phyloP scores from a whole-genome alignment of 345 rosid genomes.

The Hirschfeldia incana region DNA sequence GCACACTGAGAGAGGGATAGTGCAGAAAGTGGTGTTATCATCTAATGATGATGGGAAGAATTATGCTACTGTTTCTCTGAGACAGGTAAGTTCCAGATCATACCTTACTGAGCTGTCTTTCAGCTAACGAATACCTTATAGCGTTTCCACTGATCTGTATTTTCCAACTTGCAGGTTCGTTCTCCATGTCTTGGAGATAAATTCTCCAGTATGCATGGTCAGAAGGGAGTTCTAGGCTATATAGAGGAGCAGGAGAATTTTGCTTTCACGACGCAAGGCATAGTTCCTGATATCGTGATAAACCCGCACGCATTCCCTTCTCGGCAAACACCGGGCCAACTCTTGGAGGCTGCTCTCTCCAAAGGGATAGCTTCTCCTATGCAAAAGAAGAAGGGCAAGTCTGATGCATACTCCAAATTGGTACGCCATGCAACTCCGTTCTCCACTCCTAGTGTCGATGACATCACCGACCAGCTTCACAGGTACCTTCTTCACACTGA shows the following conservation, averaged over 20 bases:
- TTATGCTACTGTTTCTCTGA: conserved; percentile 77
- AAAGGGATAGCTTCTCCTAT: conserved; percentile 79
- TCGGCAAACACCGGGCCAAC: conserved; percentile 91
- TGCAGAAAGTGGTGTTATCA: conserved; percentile 82
- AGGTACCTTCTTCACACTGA: conserved; percentile 45
- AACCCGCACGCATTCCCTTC: conserved; percentile 96
- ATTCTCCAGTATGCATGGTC: conserved; percentile 98
- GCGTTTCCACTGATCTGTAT: conserved; percentile 15
- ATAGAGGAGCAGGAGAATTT: conserved; percentile 89
- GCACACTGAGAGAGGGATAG: conserved; percentile 92
- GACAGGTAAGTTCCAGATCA: conserved; percentile 60
- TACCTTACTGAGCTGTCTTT: conserved; percentile 14
- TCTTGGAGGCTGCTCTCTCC: conserved; percentile 89
- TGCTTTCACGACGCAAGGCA: conserved; percentile 86
- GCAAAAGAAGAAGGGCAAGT: conserved; percentile 25
- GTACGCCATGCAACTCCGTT: conserved; percentile 82
- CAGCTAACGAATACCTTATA: background rate
- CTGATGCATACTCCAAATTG: conserved; percentile 55
- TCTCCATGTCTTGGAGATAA: conserved; percentile 90
- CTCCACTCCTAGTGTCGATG: conserved; percentile 67
- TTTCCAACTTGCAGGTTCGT: conserved; percentile 55
- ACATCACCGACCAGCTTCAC: conserved; percentile 83
- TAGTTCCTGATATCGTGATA: conserved; percentile 88
- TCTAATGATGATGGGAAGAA: conserved; percentile 96
- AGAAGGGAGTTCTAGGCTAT: conserved; percentile 92